Conservation (phyloP, 2,329 filamentous ascomycete genomes). For the Ophiostoma tasmaniense region DNA sequence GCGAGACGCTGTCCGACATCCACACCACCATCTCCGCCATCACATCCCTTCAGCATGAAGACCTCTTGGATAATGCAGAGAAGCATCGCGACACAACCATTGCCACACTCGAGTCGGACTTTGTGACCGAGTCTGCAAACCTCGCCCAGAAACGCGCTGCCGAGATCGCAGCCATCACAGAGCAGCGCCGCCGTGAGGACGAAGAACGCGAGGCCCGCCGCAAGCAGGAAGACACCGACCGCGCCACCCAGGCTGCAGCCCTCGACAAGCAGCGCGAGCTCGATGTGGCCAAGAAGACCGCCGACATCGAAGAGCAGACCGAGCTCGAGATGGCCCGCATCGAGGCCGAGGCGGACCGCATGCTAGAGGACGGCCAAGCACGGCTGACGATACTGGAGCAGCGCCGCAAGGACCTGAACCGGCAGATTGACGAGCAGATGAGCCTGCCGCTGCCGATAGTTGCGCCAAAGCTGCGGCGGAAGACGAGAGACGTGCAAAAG, state of each 20-base stretch:
- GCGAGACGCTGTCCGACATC: slow-evolving; percentile 34
- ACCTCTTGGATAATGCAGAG: slow-evolving; percentile 34
- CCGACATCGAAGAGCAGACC: slow-evolving; percentile 28
- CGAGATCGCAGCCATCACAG: slow-evolving; percentile 29
- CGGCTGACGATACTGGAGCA: slow-evolving; percentile 30
- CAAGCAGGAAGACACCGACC: slow-evolving; percentile 31
- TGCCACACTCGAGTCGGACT: slow-evolving; percentile 22
- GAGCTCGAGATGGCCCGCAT: slow-evolving; percentile 21
- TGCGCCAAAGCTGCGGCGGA: slow-evolving; percentile 24
- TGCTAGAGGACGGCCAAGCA: slow-evolving; percentile 25
- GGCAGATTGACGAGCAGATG: slow-evolving; percentile 35
- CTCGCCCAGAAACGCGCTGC: slow-evolving; percentile 26
- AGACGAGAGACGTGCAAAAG: slow-evolving; percentile 6
- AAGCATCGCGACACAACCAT: slow-evolving; percentile 30
- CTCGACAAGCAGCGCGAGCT: slow-evolving; percentile 28
- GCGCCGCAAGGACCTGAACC: slow-evolving; percentile 36
- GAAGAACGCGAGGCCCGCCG: slow-evolving; percentile 33
- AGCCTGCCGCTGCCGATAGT: slow-evolving; percentile 27
- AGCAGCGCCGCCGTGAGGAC: slow-evolving; percentile 33
- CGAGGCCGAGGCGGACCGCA: slow-evolving; percentile 5
- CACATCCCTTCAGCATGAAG: slow-evolving; percentile 28
- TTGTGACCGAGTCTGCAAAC: slow-evolving; percentile 24
- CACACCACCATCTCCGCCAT: slow-evolving; percentile 31
- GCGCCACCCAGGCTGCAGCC: slow-evolving; percentile 22
- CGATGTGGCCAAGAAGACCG: slow-evolving; percentile 28